Conservation (phyloP, 768 basidiomycete genomes). For the Mycena venus region DNA sequence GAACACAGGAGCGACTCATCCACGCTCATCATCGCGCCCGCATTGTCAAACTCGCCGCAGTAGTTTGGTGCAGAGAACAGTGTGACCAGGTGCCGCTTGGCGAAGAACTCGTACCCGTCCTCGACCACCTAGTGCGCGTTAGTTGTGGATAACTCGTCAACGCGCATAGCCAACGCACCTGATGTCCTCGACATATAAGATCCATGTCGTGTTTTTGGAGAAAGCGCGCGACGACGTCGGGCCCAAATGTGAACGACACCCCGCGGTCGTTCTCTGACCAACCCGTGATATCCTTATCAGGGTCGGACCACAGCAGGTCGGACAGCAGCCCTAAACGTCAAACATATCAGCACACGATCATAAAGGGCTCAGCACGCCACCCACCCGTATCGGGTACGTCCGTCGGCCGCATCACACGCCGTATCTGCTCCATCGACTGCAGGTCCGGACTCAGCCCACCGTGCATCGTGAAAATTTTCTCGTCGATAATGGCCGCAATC, state of each 20-base stretch:
- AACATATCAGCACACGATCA: constrained; percentile 1
- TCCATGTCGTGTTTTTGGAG: constrained; percentile 99
- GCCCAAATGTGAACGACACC: constrained; percentile 98
- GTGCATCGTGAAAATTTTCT: constrained; percentile 99
- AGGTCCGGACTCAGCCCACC: constrained; percentile 97
- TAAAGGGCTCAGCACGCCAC: constrained; percentile 36
- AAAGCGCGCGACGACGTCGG: constrained; percentile 98
- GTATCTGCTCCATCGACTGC: constrained; percentile 99
- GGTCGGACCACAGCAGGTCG: constrained; percentile 98
- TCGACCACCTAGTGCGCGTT: constrained; percentile 84
- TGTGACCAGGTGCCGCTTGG: constrained; percentile 96
- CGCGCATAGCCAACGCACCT: constrained; percentile 67
- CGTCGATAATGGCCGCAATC: constrained; percentile 99
- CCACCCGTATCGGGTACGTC: constrained; percentile 98
- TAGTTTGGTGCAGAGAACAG: constrained; percentile 97
- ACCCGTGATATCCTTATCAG: constrained; percentile 98
- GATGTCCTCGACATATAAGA: constrained; percentile 97
- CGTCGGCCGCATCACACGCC: constrained; percentile 98
- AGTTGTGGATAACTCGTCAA: neutral
- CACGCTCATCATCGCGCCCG: constrained; percentile 99
- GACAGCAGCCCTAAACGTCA: constrained; percentile 85
- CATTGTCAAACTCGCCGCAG: constrained; percentile 98
- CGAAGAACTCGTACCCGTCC: constrained; percentile 99
- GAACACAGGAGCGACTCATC: constrained; percentile 97
- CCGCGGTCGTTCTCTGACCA: constrained; percentile 99